Evolutionary conservation across 2,329 filamentous ascomycete genomes (phyloP).

Genomic region (Sporothrix sp.): DNA sequence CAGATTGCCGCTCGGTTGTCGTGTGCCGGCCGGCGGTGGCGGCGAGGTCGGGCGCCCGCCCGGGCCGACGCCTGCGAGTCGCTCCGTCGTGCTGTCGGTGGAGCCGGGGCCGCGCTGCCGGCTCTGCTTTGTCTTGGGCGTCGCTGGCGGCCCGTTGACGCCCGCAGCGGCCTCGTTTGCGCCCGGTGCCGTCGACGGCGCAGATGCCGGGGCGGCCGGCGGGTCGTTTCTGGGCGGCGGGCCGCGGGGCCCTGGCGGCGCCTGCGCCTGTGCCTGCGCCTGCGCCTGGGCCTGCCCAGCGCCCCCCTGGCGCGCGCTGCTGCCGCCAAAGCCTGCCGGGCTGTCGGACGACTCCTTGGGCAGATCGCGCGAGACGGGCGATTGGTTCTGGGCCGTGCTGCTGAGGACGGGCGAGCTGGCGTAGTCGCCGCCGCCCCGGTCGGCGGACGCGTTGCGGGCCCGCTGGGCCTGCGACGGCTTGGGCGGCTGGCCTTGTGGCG

Average conservation of each 20-base stretch:
- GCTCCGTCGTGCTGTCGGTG: constrained; percentile 58
- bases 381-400: constrained; percentile 28
- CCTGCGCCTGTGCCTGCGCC: constrained; percentile 11
- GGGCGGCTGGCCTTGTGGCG: constrained; percentile 45
- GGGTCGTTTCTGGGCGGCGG: constrained; percentile 27
- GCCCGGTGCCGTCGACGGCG: constrained; percentile 3
- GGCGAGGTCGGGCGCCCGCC: constrained; percentile 43
- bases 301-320: constrained; percentile 46
- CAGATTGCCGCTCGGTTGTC: constrained; percentile 46
- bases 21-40: constrained; percentile 39
- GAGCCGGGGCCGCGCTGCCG: constrained; percentile 53
- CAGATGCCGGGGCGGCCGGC: constrained; percentile 8
- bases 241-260: constrained; percentile 26
- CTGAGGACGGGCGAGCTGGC: constrained; percentile 27
- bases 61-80: not conserved
- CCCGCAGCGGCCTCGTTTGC: constrained; percentile 6
- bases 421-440: constrained; percentile 31
- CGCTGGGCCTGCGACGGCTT: constrained; percentile 37
- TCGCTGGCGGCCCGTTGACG: not conserved
- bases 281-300: constrained; percentile 33
- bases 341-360: constrained; percentile 39
- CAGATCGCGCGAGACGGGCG: constrained; percentile 34
- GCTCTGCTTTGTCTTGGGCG: constrained; percentile 31
- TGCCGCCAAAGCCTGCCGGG: constrained; percentile 48
- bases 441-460: constrained; percentile 40